Evolutionary conservation across 768 basidiomycete species (phyloP), one percentile per base, ranked within the genome.

Genomic region (Tubosaeta brunneosetosa): DNA sequence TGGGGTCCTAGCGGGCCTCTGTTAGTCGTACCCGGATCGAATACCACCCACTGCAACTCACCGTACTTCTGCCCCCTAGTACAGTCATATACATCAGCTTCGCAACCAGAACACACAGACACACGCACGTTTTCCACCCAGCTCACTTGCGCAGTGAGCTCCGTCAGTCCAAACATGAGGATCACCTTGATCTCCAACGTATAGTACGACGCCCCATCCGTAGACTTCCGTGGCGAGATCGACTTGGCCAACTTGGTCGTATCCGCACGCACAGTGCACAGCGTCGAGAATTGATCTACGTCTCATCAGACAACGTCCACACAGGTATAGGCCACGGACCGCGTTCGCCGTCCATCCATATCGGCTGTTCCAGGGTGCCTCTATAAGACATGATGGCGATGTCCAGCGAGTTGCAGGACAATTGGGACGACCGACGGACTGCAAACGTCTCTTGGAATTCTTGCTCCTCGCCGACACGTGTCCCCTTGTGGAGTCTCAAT

Each of bases 161-260:
- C 81, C 3, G 79, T 81, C 43, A 77, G 56, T 5, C 81, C 81
- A 50, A 83, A 80, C 8, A 76, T 62, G 22, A 83, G 54, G 10
- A 82, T 66, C 6, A 82, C 53, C 10, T 64, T 66, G 45, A 68
- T 54, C 14, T 68, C 68, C 38, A 68, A 50, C 16, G 52, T 54
- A n/a, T 57, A 66, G 40, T 70, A 68, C 56, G 45, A 7, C 22
- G 52, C 32, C 3, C 66, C 68, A 3, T 70, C 60, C 1, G 54
- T 19, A 4, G 66, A 50, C 11, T 59, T 59, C 50, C 33, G 61
- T 9, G 59, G 56, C 4, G 50, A 33, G 32, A 70, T 55, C 36
- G 56, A 61, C 50, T 49, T 60, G 22, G 67, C 66, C 36, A 72
- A 55, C 37, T 55, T 55, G 12, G 71, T 63, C 0, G 64, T 67